Base-by-base conservation (phyloP, 2,329 filamentous ascomycete genomes). In the Apiospora phragmitis region DNA sequence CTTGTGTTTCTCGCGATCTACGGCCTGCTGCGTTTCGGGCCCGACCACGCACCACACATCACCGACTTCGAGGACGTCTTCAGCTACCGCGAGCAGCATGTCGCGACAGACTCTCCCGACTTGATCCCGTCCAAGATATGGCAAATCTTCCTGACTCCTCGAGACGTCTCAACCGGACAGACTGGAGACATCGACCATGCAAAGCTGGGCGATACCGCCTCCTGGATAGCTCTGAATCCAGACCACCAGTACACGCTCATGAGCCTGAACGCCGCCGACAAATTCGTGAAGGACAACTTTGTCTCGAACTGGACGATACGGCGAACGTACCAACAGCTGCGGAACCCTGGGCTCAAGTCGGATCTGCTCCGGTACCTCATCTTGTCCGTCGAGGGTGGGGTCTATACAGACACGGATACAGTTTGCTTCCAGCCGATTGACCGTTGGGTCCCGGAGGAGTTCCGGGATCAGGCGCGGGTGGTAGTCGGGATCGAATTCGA, bases 261-360 rank as follows among this genome's bases (percentile, higher is more conserved):
- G 26, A 38, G 67, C n/a, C 47, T 49, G 9, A 24, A 55, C 9
- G 45, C 32, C n/a, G 67, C 67, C 67, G 45, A 68, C 16, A n/a
- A 35, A 3, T 68, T 68, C 35, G 45, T 68, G 12, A 68, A 26
- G n/a, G 41, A 11, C 29, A 32, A 68, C 14, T 68, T 68, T n/a
- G 29, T 24, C 24, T 12, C 26, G 14, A 55, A 68, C 45, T 68
- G 26, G 45, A 68, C 29, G 9, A 35, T 68, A n/a, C 45, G 43
- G 26, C 45, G 45, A 14, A 70, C 70, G 1, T 74, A 69, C 68
- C 67, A 71, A 24, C 59, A 69, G 26, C 51, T 74, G 1, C 32
- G 18, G 49, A 74, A 74, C 65, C 69, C 69, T 0, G 73, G 62
- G 45, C 55, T 72, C 51, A 73, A 72, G 68, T 73, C 72, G 42